These are phyloP conservation scores for Plenodomus tracheiphilus DNA, from an alignment of 2,329 filamentous ascomycete genomes.

Conservation along the genomic window DNA sequence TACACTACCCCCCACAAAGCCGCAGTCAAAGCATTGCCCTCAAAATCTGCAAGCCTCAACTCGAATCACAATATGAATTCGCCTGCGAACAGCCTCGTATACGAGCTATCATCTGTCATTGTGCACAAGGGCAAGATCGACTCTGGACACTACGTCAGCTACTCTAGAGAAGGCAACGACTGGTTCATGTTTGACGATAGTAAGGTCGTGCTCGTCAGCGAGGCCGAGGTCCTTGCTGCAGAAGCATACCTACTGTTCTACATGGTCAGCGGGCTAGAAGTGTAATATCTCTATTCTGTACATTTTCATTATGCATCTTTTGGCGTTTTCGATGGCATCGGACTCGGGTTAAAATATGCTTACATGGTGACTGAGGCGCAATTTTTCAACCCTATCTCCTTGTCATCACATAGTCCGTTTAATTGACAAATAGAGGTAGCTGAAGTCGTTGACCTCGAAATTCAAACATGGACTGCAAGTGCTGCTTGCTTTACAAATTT, in stretches of 20 bases:
- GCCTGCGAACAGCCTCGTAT: constrained; percentile 64
- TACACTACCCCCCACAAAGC: constrained; percentile 70
- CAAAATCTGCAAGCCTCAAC: constrained; percentile 43
- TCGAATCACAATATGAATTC: constrained; percentile 39
- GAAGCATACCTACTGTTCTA: constrained; percentile 94
- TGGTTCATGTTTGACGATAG: constrained; percentile 98
- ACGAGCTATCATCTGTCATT: constrained; percentile 86
- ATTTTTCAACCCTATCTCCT: no score
- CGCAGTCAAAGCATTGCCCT: constrained; percentile 26
- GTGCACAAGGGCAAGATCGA: constrained; percentile 94
- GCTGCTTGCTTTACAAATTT: no score
- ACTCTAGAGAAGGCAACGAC: constrained; percentile 78
- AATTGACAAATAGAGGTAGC: no score
- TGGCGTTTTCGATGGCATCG: no score
- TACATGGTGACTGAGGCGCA: no score
- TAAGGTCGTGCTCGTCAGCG: constrained; percentile 80
- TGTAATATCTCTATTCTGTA: constrained; percentile 20
- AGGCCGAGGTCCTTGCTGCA: constrained; percentile 81
- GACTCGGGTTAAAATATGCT: no score
- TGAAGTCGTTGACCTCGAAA: no score
- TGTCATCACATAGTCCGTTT: no score
- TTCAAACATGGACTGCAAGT: no score
- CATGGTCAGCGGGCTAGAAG: constrained; percentile 40
- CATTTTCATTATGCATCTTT: no score
- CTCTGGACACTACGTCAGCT: constrained; percentile 90